Conservation (phyloP, 306 rosid genomes). For the Medicago truncatula region DNA sequence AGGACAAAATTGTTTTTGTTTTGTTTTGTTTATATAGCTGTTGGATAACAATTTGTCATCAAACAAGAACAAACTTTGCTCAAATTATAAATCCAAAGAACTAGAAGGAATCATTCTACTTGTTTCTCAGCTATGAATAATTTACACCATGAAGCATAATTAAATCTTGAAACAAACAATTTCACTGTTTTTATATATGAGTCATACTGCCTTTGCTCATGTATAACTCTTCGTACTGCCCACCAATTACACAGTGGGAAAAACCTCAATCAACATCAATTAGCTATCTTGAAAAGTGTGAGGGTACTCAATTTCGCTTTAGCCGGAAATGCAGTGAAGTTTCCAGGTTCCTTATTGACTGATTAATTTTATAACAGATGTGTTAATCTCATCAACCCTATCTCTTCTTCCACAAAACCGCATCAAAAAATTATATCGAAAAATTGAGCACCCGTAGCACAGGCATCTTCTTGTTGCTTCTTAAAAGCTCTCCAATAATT, state of each 20-base stretch:
- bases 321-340: slow-evolving; percentile 48
- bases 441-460: slow-evolving; percentile 54
- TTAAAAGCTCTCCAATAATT: slow-evolving; percentile 49
- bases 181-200: slow-evolving; percentile 49
- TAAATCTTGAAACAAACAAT: slow-evolving; percentile 57
- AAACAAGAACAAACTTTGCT: slow-evolving; percentile 36
- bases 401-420: slow-evolving; percentile 53
- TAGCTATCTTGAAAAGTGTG: slow-evolving; percentile 52
- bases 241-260: slow-evolving; percentile 44
- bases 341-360: slow-evolving; percentile 63
- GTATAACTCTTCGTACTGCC: slow-evolving; percentile 52
- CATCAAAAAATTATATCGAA: slow-evolving; percentile 48
- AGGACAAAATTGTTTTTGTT: slow-evolving; percentile 42
- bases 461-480: slow-evolving; percentile 53
- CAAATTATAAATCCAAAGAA: slow-evolving; percentile 48
- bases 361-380: slow-evolving; percentile 56
- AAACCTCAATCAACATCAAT: slow-evolving; percentile 46
- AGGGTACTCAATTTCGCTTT: slow-evolving; percentile 54
- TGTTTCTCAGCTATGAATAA: slow-evolving; percentile 57
- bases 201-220: slow-evolving; percentile 45
- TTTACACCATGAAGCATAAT: slow-evolving; percentile 53
- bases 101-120: slow-evolving; percentile 49
- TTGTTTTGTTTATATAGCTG: slow-evolving; percentile 23
- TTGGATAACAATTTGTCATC: slow-evolving; percentile 51
- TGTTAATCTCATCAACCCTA: slow-evolving; percentile 54